Percentiles rank a stretch among this genome's conserved stretches.
These are phyloP conservation scores for Teratosphaeria viscida DNA, from an alignment of 2,329 filamentous ascomycete species.

Conservation along the genomic window DNA sequence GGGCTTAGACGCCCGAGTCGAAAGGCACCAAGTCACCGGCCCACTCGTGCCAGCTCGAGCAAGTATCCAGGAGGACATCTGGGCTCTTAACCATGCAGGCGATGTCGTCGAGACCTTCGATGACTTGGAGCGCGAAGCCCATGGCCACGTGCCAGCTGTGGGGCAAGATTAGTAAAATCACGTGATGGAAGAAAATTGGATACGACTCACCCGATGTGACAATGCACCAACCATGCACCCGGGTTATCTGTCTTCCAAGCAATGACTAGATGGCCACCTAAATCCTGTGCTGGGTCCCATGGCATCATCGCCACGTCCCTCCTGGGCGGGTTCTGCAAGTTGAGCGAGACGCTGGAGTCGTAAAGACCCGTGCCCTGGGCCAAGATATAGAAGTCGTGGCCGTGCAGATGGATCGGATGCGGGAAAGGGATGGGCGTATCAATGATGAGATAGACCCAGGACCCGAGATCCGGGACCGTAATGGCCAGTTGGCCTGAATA, in stretches of 20 bases:
- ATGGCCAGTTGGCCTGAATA: slow-evolving; percentile 29
- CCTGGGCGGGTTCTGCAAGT: slow-evolving; percentile 35
- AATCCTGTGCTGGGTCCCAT: neutral
- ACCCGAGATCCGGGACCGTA: slow-evolving; percentile 24
- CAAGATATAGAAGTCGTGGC: slow-evolving; percentile 27
- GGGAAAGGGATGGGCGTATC: slow-evolving; percentile 29
- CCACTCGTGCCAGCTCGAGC: slow-evolving; percentile 25
- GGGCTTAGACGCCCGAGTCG: slow-evolving; percentile 28
- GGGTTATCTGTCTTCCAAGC: slow-evolving; percentile 45
- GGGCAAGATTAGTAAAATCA: neutral
- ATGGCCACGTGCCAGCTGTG: slow-evolving; percentile 49
- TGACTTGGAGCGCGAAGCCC: slow-evolving; percentile 46
- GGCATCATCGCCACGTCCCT: slow-evolving; percentile 41
- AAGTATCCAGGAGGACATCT: slow-evolving; percentile 22
- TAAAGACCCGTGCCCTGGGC: slow-evolving; percentile 18
- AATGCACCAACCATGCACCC: slow-evolving; percentile 36
- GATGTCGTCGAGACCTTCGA: slow-evolving; percentile 34
- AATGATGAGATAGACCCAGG: slow-evolving; percentile 36
- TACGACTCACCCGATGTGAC: slow-evolving; percentile 49
- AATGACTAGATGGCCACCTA: slow-evolving; percentile 38
- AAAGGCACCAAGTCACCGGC: slow-evolving; percentile 23
- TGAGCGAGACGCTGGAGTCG: slow-evolving; percentile 23
- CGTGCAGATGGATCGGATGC: slow-evolving; percentile 30
- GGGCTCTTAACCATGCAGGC: slow-evolving; percentile 15
- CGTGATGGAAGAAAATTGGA: neutral